Base-by-base conservation (phyloP, 352 stramenopile species). In the Phytophthora podocarpi region DNA sequence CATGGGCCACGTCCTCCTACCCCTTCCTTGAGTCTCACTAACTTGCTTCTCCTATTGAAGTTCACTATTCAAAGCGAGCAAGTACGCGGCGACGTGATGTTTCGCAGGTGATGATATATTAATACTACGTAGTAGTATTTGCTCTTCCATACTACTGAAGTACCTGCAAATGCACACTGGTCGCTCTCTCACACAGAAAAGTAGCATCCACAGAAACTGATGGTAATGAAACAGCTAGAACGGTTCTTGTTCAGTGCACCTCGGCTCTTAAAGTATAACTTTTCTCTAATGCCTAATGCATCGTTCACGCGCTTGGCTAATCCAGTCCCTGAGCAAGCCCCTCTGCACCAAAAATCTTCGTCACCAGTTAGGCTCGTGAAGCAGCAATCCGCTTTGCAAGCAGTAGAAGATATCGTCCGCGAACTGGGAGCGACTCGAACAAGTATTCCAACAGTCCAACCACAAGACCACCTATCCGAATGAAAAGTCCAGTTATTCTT, bases 381-480 rank as follows among this genome's bases (percentile, higher is more conserved):
- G 12, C 45, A 68, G 34, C 45, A 72, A 47, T 64, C 61, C 15
- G 47, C 70, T 15, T 64, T 70, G 35, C 67, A 74, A 50, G 53
- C 76, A 32, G 57, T 81, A 21, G 63, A 72, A 42, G 57, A 73
- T 64, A 70, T 76, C 41, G 67, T 80, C 46, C 67, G 67, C 28
- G 70, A 78, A 30, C 61, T 76, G 11, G 65, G 59, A 51, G 51
- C 64, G 42, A 59, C 39, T 48, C 59, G 70, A 37, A 42, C 20
- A 18, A 43, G 54, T 32, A 36, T 26, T n/a, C 20, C 24, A 20
- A 49, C 47, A 24, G 58, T 6, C 24, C 54, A 56, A 23, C 15
- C 28, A 31, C 26, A 56, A 11, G 23, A 34, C 8, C 28, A 54
- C 4, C 20, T 18, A 30, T 32, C 31, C n/a, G n/a, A n/a, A n/a